Conservation (phyloP, 176 grass and related monocot species). For the Oropetium thomaeum region DNA sequence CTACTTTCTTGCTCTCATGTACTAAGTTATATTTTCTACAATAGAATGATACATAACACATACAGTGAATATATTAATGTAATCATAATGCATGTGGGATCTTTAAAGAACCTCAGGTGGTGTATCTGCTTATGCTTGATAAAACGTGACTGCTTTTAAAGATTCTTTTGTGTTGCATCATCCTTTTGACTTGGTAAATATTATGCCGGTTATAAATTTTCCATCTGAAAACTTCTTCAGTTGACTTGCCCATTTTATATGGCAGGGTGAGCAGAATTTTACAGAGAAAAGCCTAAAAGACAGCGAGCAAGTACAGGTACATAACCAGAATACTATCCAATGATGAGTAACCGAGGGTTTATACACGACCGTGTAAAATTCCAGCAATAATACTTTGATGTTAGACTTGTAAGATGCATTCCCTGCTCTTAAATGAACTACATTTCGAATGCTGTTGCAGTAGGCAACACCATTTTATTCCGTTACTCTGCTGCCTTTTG, state of each 20-base stretch:
- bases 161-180: neutral
- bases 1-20: constrained; percentile 7
- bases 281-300: constrained; percentile 76
- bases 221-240: neutral
- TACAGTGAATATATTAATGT: neutral
- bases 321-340: neutral
- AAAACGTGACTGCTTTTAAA: neutral
- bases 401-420: neutral
- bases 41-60: neutral
- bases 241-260: constrained; percentile 14
- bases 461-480: neutral
- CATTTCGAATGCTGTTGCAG: neutral
- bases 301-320: constrained; percentile 89
- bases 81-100: neutral
- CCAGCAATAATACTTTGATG: neutral
- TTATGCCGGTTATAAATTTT: neutral
- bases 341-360: neutral
- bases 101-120: neutral
- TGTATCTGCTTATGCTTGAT: neutral
- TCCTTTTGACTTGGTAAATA: neutral
- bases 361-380: neutral
- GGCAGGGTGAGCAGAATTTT: constrained; percentile 69
- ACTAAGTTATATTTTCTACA: neutral
- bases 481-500: neutral
- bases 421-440: neutral